These are phyloP conservation scores for Fusarium foetens DNA, from an alignment of 2,329 filamentous ascomycete species.

Conservation along the genomic window DNA sequence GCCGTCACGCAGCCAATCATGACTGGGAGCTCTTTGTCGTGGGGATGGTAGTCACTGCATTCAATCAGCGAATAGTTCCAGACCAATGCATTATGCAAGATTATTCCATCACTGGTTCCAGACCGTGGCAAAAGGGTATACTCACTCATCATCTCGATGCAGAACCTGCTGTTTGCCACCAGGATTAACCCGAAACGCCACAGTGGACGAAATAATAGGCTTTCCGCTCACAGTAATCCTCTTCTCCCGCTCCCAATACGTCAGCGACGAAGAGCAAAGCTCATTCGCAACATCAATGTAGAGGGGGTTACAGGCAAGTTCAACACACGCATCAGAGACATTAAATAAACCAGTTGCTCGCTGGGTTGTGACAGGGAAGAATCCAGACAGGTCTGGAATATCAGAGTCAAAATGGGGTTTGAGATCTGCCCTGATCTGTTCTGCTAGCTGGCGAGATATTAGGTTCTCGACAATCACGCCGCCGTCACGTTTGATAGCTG, in stretches of 20 bases:
- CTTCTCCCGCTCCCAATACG: conserved; percentile 8
- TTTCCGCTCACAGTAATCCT: conserved; percentile 42
- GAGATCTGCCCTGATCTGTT: conserved; percentile 51
- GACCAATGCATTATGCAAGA: not conserved
- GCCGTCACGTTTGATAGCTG: conserved; percentile 43
- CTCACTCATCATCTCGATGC: conserved; percentile 44
- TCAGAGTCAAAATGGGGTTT: conserved; percentile 52
- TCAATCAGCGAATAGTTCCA: not conserved
- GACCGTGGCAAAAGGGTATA: not conserved
- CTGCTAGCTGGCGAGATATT: conserved; percentile 45
- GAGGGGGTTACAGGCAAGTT: conserved; percentile 48
- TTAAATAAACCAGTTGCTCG: conserved; percentile 53
- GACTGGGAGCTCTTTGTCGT: conserved; percentile 11
- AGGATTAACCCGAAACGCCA: conserved; percentile 53
- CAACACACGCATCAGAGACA: conserved; percentile 52
- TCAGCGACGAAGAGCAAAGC: conserved; percentile 1
- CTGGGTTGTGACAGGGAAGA: conserved; percentile 54
- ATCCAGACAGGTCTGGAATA: conserved; percentile 50
- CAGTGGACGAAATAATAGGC: conserved; percentile 51
- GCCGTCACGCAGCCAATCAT: conserved; percentile 42
- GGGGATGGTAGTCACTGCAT: conserved; percentile 10
- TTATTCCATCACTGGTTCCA: not conserved
- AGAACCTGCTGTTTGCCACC: conserved; percentile 53
- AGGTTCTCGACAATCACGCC: conserved; percentile 53
- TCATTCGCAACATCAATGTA: conserved; percentile 18